Conservation (phyloP, 1,284 basidiomycete species). For the Malassezia furfur region DNA sequence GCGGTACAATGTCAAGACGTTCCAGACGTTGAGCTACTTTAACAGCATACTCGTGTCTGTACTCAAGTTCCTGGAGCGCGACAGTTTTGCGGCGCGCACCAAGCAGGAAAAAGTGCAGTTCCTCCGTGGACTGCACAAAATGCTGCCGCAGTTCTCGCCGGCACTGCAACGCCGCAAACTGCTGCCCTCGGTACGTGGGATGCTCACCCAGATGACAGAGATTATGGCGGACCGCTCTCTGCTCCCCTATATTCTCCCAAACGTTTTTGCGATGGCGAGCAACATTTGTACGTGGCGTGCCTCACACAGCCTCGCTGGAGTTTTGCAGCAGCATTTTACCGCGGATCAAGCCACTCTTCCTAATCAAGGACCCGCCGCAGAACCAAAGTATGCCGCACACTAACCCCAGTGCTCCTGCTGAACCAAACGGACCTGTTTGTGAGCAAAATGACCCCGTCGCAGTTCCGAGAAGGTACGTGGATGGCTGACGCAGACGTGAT, state of each 20-base stretch:
- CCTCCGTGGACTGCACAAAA: constrained; percentile 66
- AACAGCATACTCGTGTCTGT: constrained; percentile 90
- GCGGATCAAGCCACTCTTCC: constrained; percentile 79
- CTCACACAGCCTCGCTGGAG: constrained; percentile 58
- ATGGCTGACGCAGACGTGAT: constrained; percentile 62
- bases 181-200: constrained; percentile 58
- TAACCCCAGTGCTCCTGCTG: constrained; percentile 50
- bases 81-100: constrained; percentile 85
- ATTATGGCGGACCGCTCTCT: constrained; percentile 27
- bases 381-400: constrained; percentile 52
- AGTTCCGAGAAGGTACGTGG: constrained; percentile 75
- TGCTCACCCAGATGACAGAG: constrained; percentile 47
- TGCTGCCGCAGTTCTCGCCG: constrained; percentile 78
- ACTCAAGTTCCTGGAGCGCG: constrained; percentile 87
- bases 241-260: constrained; percentile 77
- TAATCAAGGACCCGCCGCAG: constrained; percentile 86
- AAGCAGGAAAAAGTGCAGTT: constrained; percentile 92
- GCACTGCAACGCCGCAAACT: constrained; percentile 79
- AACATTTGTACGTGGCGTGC: constrained; percentile 84
- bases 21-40: constrained; percentile 80
- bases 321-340: constrained; percentile 75
- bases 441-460: constrained; percentile 72
- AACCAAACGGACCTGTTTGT: constrained; percentile 82
- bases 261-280: constrained; percentile 76
- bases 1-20: constrained; percentile 65